Percentiles rank a stretch among this genome's conserved stretches.
phyloP scores from a whole-genome alignment of 192 early-diverging fungal genomes.

The Rhizoclosmatium globosum region DNA sequence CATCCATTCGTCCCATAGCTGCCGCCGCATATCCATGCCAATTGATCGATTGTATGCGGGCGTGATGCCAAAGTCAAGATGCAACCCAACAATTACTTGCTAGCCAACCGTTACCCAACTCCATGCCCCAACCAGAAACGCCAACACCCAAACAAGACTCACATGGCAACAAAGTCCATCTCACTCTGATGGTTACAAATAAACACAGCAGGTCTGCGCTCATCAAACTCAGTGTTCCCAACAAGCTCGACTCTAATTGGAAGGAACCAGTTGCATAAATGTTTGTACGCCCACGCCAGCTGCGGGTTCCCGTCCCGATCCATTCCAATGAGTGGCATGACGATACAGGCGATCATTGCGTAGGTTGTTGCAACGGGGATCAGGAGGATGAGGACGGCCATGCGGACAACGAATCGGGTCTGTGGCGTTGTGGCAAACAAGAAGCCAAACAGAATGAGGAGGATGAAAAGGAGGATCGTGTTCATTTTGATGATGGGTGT shows the following conservation, averaged over 20 bases:
- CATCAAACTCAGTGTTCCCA: constrained; percentile 64
- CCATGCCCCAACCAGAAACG: neutral
- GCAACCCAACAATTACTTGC: too few relatives aligned
- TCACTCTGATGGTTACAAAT: constrained; percentile 86
- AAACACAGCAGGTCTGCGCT: constrained; percentile 64
- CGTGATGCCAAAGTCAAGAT: too few relatives aligned
- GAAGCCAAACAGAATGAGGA: constrained; percentile 19
- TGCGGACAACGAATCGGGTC: constrained; percentile 23
- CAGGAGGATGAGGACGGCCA: constrained; percentile 16
- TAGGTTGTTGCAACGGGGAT: constrained; percentile 24
- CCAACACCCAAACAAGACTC: neutral
- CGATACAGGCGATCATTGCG: constrained; percentile 15
- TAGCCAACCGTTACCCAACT: neutral
- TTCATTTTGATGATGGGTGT: constrained; percentile 2
- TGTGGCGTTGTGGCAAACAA: constrained; percentile 19
- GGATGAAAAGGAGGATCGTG: constrained; percentile 1
- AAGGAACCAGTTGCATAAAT: constrained; percentile 14
- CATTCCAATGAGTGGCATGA: constrained; percentile 1
- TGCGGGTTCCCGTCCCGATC: constrained; percentile 20
- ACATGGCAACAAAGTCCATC: constrained; percentile 70
- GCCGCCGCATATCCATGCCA: too few relatives aligned
- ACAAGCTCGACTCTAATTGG: constrained; percentile 62
- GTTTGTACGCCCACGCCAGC: constrained; percentile 12
- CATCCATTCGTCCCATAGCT: too few relatives aligned
- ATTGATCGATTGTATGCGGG: too few relatives aligned